Percentiles rank a stretch among this genome's conserved stretches.
phyloP scores from a whole-genome alignment of 495 filamentous ascomycete species.

The Penicillium angulare region DNA sequence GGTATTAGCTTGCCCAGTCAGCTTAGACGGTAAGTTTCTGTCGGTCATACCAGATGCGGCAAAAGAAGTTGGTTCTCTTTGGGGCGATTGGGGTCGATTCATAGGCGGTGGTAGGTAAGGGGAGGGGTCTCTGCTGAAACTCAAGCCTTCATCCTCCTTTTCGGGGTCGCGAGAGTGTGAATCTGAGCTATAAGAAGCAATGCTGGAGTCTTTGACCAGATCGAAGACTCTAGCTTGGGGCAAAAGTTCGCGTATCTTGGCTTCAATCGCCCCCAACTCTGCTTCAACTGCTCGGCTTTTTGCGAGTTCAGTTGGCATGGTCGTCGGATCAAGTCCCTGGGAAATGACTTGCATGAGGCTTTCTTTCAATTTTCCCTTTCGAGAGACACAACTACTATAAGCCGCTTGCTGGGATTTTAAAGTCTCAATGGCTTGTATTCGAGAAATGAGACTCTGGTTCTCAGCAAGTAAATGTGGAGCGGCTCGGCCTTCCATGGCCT shows the following conservation, averaged over 20 bases:
- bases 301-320: slow-evolving; percentile 34
- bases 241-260: slow-evolving; percentile 32
- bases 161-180: not conserved
- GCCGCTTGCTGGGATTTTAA: slow-evolving; percentile 28
- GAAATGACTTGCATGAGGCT: slow-evolving; percentile 33
- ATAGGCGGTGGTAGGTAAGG: too few relatives aligned
- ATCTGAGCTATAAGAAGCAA: not conserved
- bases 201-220: not conserved
- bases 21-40: slow-evolving; percentile 10
- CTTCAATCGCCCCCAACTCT: slow-evolving; percentile 34
- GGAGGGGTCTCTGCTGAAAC: not conserved
- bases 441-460: slow-evolving; percentile 33
- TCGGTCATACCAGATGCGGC: slow-evolving; percentile 7
- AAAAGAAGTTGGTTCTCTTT: slow-evolving; percentile 5
- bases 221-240: slow-evolving; percentile 20
- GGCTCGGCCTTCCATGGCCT: slow-evolving; percentile 40
- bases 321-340: slow-evolving; percentile 34
- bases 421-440: slow-evolving; percentile 34
- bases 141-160: not conserved
- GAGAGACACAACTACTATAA: slow-evolving; percentile 24
- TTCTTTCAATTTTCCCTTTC: slow-evolving; percentile 33
- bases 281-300: slow-evolving; percentile 34
- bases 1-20: slow-evolving; percentile 9
- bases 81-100: not conserved
- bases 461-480: slow-evolving; percentile 37